Conservation (phyloP, 495 filamentous ascomycete species). For the Evernia prunastri region DNA sequence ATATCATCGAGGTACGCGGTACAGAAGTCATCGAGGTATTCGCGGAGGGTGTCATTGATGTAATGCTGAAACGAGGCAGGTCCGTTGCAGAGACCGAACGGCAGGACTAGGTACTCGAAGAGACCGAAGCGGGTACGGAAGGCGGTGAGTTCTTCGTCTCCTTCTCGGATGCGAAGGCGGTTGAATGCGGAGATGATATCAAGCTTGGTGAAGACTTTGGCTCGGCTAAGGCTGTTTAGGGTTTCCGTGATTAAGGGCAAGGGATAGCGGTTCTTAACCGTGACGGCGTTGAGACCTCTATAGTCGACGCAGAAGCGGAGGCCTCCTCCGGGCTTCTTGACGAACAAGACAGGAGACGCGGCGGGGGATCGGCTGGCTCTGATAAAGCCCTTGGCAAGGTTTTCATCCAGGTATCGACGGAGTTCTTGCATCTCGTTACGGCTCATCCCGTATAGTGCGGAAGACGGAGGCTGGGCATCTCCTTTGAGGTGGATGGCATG, state of each 20-base stretch:
- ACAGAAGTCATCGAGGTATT: constrained; percentile 1
- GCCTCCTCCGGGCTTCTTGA: neutral
- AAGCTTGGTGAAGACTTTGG: constrained; percentile 37
- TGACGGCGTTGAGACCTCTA: constrained; percentile 37
- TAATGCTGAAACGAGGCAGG: constrained; percentile 28
- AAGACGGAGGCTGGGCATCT: neutral
- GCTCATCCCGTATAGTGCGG: neutral
- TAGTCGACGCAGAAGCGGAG: constrained; percentile 33
- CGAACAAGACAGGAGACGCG: neutral
- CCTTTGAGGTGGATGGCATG: neutral
- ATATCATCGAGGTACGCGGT: constrained; percentile 14
- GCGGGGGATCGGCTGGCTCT: neutral
- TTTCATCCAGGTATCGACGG: neutral
- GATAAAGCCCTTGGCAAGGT: neutral
- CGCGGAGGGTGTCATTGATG: constrained; percentile 28
- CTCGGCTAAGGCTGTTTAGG: constrained; percentile 25
- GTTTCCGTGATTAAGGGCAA: constrained; percentile 39
- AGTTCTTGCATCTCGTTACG: neutral
- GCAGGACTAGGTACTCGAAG: constrained; percentile 30
- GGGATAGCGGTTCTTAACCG: constrained; percentile 38
- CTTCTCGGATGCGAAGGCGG: constrained; percentile 23
- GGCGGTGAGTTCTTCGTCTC: constrained; percentile 33
- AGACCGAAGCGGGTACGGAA: constrained; percentile 32
- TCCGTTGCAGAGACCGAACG: constrained; percentile 28
- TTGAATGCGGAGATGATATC: constrained; percentile 30